Conservation (phyloP, 192 early-diverging fungal genomes). For the Kickxella alabastrina region DNA sequence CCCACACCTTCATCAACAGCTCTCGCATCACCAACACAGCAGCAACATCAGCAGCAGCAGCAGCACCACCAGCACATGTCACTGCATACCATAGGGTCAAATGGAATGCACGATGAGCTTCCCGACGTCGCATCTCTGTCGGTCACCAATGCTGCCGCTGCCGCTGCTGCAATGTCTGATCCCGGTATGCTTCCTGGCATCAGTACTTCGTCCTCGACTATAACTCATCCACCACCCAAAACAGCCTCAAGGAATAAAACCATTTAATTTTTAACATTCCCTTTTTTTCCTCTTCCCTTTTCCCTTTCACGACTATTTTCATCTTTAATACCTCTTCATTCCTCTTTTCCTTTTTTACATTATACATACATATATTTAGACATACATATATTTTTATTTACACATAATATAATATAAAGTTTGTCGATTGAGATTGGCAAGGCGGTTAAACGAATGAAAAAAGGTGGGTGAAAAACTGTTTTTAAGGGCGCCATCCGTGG, state of each 20-base stretch:
- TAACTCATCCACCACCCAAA: conserved; percentile 26
- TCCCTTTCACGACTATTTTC: not conserved
- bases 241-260: conserved; percentile 12
- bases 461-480: not conserved
- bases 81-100: not conserved
- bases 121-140: conserved; percentile 7
- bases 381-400: not conserved
- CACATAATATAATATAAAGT: not conserved
- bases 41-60: not conserved
- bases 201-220: conserved; percentile 6
- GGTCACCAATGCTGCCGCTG: conserved; percentile 6
- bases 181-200: conserved; percentile 1
- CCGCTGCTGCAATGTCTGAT: conserved; percentile 7
- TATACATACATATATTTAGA: not conserved
- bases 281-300: conserved; percentile 2
- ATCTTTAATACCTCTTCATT: conserved; percentile 1
- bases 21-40: not conserved
- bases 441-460: too few relatives aligned
- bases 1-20: not conserved
- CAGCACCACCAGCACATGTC: conserved; percentile 2
- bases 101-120: not conserved
- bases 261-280: not conserved
- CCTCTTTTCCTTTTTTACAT: not conserved
- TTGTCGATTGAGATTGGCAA: too few relatives aligned
- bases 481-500: conserved; percentile 6